A percentile compares a stretch with the other conserved stretches of the same genome.
Evolutionary conservation across 2,329 filamentous ascomycete species (phyloP).

Genomic region (Gaeumannomyces tritici): DNA sequence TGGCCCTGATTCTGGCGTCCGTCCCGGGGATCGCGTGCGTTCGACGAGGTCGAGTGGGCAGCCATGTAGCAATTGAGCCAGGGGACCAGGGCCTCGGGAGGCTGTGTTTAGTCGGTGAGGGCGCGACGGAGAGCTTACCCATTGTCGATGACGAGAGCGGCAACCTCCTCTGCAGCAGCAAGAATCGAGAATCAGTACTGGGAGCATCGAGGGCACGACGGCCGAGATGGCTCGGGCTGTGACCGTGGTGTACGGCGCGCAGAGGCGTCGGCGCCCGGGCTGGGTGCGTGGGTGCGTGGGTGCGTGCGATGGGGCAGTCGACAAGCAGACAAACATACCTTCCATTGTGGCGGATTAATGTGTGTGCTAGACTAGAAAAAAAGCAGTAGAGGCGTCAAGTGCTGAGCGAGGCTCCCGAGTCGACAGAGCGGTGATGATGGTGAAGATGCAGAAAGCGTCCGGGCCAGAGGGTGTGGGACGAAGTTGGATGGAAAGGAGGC

Average conservation of each 20-base stretch:
- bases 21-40: neutral
- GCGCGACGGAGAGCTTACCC: constrained; percentile 62
- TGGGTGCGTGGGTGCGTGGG: neutral
- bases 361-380: constrained; percentile 14
- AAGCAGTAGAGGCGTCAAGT: constrained; percentile 20
- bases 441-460: constrained; percentile 19
- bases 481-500: constrained; percentile 24
- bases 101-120: constrained; percentile 21
- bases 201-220: neutral
- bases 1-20: constrained; percentile 2
- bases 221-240: neutral
- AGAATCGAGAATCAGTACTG: constrained; percentile 11
- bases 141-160: constrained; percentile 99
- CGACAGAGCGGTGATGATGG: constrained; percentile 21
- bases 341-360: constrained; percentile 45
- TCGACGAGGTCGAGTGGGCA: neutral
- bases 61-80: neutral
- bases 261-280: neutral
- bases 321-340: constrained; percentile 23
- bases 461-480: constrained; percentile 22
- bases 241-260: constrained; percentile 4
- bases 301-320: constrained; percentile 7
- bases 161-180: constrained; percentile 82
- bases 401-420: constrained; percentile 19
- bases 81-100: neutral